Conservation (phyloP, 108 stramenopile genomes). For the Parietichytrium sp. region DNA sequence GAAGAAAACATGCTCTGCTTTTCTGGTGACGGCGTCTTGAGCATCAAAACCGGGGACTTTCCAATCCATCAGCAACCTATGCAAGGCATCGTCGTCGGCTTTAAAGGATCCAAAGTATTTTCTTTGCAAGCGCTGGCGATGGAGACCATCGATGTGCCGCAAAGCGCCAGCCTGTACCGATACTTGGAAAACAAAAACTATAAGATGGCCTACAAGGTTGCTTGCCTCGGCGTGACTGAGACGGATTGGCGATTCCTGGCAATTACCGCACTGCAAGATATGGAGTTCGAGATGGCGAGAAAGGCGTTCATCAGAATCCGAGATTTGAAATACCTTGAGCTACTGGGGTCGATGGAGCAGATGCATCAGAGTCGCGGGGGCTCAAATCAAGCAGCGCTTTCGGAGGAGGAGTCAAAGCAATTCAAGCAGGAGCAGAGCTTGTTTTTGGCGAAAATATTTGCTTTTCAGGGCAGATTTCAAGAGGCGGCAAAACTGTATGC, state of each 20-base stretch:
- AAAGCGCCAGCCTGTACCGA: conserved; percentile 43
- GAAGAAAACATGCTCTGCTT: conserved; percentile 65
- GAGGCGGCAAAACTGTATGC: conserved; percentile 63
- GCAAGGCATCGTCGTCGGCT: conserved; percentile 58
- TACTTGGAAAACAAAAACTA: conserved; percentile 48
- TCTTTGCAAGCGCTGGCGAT: conserved; percentile 42
- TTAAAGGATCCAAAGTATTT: conserved; percentile 55
- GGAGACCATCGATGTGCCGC: conserved; percentile 57
- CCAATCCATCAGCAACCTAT: conserved; percentile 53
- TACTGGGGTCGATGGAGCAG: conserved; percentile 46
- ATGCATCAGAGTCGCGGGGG: conserved; percentile 8
- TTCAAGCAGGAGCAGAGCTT: not conserved
- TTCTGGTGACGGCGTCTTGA: conserved; percentile 51
- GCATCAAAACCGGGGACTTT: conserved; percentile 57
- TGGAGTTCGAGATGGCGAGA: conserved; percentile 53
- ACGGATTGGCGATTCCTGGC: conserved; percentile 61
- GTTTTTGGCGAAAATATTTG: conserved; percentile 55
- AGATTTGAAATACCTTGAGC: conserved; percentile 57
- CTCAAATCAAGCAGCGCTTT: not conserved
- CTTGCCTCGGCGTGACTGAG: conserved; percentile 68
- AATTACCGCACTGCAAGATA: conserved; percentile 47
- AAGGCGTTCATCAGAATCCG: conserved; percentile 57
- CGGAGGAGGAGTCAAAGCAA: not conserved
- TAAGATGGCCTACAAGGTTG: conserved; percentile 59
- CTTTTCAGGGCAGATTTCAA: conserved; percentile 56